Base-by-base conservation (phyloP, 1,284 basidiomycete species). In the Leccinum pachyderme region DNA sequence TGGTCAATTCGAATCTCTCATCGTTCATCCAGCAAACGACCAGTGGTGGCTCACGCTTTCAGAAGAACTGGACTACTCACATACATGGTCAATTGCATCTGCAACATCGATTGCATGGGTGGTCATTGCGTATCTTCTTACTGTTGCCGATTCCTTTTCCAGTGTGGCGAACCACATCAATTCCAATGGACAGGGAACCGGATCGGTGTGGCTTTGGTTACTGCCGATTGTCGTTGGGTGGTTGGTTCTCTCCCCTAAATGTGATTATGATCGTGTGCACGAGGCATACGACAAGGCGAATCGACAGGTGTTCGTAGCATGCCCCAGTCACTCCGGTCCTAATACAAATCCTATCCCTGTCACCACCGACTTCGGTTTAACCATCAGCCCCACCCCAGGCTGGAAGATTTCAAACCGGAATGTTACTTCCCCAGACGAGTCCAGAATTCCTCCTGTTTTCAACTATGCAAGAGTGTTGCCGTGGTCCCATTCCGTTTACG, bases 201-300 rank as follows among this genome's bases (percentile, higher is more conserved):
- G 72, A 1, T 73, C 72, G 0, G 60, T 68, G 7, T 79, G 71
- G 72, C 61, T 79, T 9, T 78, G 76, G 75, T 57, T 78, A 6
- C 50, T 79, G 12, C 71, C 75, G 0, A 62, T 79, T 12, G 76
- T 80, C 29, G 58, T 74, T 2, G 67, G 69, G 11, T 77, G 77
- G 74, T 58, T 79, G 22, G 64, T 73, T 52, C 63, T 77, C 22
- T 75, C 73, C 0, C 76, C 76, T 0, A 75, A 76, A 56, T 78
- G 74, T 43, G 71, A 76, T 52, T 63, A 68, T 15, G 28, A n/a
- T 1, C 70, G 72, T 0, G 59, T 78, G 5, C 56, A 57, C 1
- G 56, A 59, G 4, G 75, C 74, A 1, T 56, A 74, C 28, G 33
- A 65, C 11, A 61, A 61, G n/a, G 73, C 72, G 1, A 75, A 77